Conservation (phyloP, 768 basidiomycete species). For the Mrakia gelida region DNA sequence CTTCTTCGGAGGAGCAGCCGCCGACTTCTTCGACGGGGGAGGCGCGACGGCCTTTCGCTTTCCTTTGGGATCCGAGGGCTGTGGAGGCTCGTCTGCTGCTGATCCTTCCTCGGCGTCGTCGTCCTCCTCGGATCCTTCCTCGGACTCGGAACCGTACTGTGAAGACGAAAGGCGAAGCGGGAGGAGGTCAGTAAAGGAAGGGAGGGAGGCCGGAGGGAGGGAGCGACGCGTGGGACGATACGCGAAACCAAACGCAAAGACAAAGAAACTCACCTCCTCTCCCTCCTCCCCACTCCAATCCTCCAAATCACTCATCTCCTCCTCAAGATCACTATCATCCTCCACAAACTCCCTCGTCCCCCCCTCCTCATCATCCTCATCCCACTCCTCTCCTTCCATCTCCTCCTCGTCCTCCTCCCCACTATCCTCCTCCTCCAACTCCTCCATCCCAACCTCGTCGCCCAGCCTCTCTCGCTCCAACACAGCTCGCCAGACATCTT, state of each 20-base stretch:
- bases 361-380: slow-evolving; percentile 52
- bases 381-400: slow-evolving; percentile 49
- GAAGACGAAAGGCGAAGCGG: slow-evolving; percentile 33
- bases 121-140: too few relatives aligned
- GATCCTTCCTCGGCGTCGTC: too few relatives aligned
- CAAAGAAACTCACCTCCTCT: slow-evolving; percentile 38
- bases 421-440: slow-evolving; percentile 41
- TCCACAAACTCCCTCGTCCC: slow-evolving; percentile 46
- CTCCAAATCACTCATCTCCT: slow-evolving; percentile 60
- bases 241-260: slow-evolving; percentile 16
- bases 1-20: slow-evolving; percentile 52
- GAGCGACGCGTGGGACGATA: slow-evolving; percentile 9
- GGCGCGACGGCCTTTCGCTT: slow-evolving; percentile 62
- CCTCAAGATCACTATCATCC: slow-evolving; percentile 47
- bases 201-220: background rate
- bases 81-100: slow-evolving; percentile 44
- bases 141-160: slow-evolving; percentile 37
- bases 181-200: background rate
- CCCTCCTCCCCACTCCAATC: slow-evolving; percentile 45
- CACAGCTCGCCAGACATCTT: slow-evolving; percentile 89
- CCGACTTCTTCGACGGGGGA: slow-evolving; percentile 35
- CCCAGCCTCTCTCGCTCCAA: slow-evolving; percentile 63
- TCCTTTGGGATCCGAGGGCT: slow-evolving; percentile 51
- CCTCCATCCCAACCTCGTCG: slow-evolving; percentile 40
- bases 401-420: slow-evolving; percentile 36